A percentile compares a stretch with the other conserved stretches of the same genome.
Evolutionary conservation across 2,329 filamentous ascomycete genomes (phyloP).

Genomic region (Cercospora berteroae): DNA sequence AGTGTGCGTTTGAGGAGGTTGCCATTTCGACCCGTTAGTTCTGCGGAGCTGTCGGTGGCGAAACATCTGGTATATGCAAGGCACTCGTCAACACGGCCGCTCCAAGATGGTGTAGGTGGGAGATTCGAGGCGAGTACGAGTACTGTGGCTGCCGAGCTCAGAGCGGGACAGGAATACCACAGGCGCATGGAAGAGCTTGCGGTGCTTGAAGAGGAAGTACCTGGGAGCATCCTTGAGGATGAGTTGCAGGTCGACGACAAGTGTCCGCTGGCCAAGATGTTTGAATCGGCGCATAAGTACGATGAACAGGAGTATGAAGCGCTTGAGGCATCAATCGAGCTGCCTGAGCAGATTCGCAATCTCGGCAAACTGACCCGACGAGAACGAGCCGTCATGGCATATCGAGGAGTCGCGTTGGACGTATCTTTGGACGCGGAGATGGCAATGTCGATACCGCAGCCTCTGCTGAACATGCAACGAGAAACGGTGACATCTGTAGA

Average conservation of each 20-base stretch:
- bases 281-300: slow-evolving; percentile 10
- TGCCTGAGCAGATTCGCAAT: slow-evolving; percentile 12
- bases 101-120: slow-evolving; percentile 31
- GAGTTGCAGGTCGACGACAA: not conserved
- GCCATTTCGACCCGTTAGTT: slow-evolving; percentile 28
- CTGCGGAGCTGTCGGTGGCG: not conserved
- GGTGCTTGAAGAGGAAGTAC: not conserved
- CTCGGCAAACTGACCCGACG: slow-evolving; percentile 6
- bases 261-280: slow-evolving; percentile 13
- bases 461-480: slow-evolving; percentile 21
- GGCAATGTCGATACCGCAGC: not conserved
- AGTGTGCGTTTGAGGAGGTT: slow-evolving; percentile 45
- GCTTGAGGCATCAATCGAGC: slow-evolving; percentile 13
- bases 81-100: not conserved
- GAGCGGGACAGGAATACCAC: slow-evolving; percentile 17
- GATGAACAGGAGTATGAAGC: slow-evolving; percentile 27
- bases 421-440: not conserved
- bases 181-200: slow-evolving; percentile 16
- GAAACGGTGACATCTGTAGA: slow-evolving; percentile 28
- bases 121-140: slow-evolving; percentile 27
- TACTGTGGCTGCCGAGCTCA: slow-evolving; percentile 13
- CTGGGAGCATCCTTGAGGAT: not conserved
- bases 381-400: slow-evolving; percentile 21
- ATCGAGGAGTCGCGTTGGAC: slow-evolving; percentile 23
- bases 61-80: not conserved